Percentiles rank a stretch among this genome's conserved stretches.
Conservation (phyloP, 164 flowering plant species). For the grape (Vitis vinifera) region DNA sequence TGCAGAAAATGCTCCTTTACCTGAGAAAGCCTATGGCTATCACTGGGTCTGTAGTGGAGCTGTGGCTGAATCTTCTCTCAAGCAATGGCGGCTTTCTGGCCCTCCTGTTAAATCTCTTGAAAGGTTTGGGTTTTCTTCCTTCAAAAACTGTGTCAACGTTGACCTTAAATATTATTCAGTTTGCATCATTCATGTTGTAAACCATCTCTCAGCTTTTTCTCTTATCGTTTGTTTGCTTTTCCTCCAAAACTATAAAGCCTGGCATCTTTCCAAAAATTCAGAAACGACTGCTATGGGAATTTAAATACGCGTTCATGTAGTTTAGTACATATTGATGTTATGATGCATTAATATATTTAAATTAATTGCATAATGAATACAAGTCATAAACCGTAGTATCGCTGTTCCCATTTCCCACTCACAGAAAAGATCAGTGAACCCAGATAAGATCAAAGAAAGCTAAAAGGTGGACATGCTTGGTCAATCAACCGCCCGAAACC, state of each 20-base stretch:
- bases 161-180: not conserved
- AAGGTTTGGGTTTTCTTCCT: slow-evolving; percentile 30
- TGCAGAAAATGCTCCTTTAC: slow-evolving; percentile 32
- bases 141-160: not conserved
- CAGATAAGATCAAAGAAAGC: no score
- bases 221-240: no score
- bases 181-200: not conserved
- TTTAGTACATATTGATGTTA: no score
- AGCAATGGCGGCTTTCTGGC: slow-evolving; percentile 27
- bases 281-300: not conserved
- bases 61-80: slow-evolving; percentile 42
- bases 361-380: no score
- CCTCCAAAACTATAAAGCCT: not conserved
- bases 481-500: no score
- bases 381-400: no score
- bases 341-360: no score
- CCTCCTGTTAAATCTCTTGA: slow-evolving; percentile 30
- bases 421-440: no score
- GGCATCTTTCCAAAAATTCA: not conserved
- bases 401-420: no score
- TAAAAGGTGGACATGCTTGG: no score
- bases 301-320: not conserved
- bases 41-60: slow-evolving; percentile 31
- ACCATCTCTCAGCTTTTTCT: not conserved
- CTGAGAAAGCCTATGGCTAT: slow-evolving; percentile 28